Percentiles rank a stretch among this genome's conserved stretches.
These are phyloP conservation scores for Bacidia gigantensis DNA, from an alignment of 495 filamentous ascomycete genomes.

Conservation along the genomic window DNA sequence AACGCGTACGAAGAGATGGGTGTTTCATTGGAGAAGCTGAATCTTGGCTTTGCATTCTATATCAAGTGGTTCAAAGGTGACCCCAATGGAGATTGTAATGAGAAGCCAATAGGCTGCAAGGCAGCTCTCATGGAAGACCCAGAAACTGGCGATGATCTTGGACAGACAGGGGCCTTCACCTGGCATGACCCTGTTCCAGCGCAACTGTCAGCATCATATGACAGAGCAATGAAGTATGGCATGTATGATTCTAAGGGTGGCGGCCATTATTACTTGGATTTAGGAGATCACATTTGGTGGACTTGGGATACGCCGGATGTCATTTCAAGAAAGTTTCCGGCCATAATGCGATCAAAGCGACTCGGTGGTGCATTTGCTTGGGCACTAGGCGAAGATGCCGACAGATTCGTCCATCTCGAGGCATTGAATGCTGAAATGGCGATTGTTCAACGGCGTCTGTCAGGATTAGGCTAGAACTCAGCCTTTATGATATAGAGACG, in stretches of 20 bases:
- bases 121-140: slow-evolving; percentile 51
- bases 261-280: slow-evolving; percentile 59
- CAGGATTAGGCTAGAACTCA: too few species aligned
- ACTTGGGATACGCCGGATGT: slow-evolving; percentile 55
- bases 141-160: slow-evolving; percentile 47
- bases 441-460: too few species aligned
- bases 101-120: slow-evolving; percentile 45
- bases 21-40: slow-evolving; percentile 40
- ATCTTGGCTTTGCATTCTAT: slow-evolving; percentile 66
- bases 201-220: slow-evolving; percentile 33
- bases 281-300: slow-evolving; percentile 50
- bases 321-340: slow-evolving; percentile 48
- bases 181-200: slow-evolving; percentile 39
- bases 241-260: slow-evolving; percentile 43
- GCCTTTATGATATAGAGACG: too few species aligned
- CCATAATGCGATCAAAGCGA: slow-evolving; percentile 41
- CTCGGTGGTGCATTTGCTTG: slow-evolving; percentile 62
- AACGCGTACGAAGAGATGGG: slow-evolving; percentile 48
- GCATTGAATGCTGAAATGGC: slow-evolving; percentile 46
- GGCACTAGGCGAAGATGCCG: slow-evolving; percentile 60
- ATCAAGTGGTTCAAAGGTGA: slow-evolving; percentile 57
- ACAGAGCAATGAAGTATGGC: slow-evolving; percentile 39
- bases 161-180: slow-evolving; percentile 47
- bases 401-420: slow-evolving; percentile 42
- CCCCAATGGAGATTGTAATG: slow-evolving; percentile 30